Evolutionary conservation across 164 flowering plant genomes (phyloP).

Genomic region (Chimonanthus praecox): DNA sequence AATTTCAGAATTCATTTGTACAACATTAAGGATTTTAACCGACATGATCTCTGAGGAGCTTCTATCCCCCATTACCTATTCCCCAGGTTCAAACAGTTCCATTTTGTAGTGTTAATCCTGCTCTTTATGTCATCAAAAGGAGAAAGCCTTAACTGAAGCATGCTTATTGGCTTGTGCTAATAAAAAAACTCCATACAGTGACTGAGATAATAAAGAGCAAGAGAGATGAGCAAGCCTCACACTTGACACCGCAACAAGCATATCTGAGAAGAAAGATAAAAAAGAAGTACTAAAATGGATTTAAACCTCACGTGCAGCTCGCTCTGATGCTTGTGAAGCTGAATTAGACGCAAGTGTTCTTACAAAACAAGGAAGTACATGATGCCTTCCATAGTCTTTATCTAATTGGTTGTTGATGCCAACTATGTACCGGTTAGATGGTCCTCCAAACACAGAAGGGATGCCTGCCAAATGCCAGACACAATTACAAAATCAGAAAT

Average conservation of each 20-base stretch:
- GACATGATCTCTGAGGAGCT: not conserved
- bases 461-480: conserved; percentile 25
- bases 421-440: conserved; percentile 7
- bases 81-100: not conserved
- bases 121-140: not conserved
- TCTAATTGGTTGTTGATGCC: conserved; percentile 9
- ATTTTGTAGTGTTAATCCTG: not conserved
- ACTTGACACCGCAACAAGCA: not conserved
- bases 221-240: not conserved
- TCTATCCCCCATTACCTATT: not conserved
- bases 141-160: too few species aligned
- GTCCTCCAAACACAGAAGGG: conserved; percentile 5
- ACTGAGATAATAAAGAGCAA: not conserved
- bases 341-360: conserved; percentile 27
- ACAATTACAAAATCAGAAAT: not conserved
- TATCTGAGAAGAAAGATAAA: not conserved
- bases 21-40: too few species aligned
- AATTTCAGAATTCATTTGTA: too few species aligned
- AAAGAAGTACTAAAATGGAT: not conserved
- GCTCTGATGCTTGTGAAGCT: conserved; percentile 24
- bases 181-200: not conserved
- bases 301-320: conserved; percentile 15
- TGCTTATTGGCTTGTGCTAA: not conserved
- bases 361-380: conserved; percentile 15
- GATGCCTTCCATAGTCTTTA: not conserved